phyloP scores from a whole-genome alignment of 1,284 basidiomycete species.

The Ceratobasidium papillatum region DNA sequence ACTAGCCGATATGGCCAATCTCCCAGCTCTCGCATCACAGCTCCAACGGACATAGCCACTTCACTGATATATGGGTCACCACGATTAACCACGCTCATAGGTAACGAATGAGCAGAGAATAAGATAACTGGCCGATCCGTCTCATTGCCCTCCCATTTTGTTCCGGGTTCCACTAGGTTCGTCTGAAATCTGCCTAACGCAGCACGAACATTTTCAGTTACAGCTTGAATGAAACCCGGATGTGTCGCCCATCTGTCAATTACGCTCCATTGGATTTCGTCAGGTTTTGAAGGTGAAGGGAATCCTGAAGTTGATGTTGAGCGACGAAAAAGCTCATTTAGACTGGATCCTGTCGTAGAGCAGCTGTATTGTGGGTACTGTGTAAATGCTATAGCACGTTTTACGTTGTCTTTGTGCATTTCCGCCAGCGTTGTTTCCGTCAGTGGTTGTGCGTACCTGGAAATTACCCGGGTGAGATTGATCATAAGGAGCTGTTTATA shows the following conservation, averaged over 20 bases:
- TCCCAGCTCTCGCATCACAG: constrained; percentile 83
- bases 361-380: constrained; percentile 99
- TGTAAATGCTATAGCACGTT: constrained; percentile 93
- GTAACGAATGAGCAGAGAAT: constrained; percentile 98
- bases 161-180: constrained; percentile 66
- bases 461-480: constrained; percentile 32
- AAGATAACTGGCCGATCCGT: constrained; percentile 66
- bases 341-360: constrained; percentile 94
- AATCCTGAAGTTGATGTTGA: constrained; percentile 26
- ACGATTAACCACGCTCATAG: constrained; percentile 96
- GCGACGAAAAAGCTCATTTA: constrained; percentile 89
- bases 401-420: constrained; percentile 92
- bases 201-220: constrained; percentile 87
- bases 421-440: constrained; percentile 84
- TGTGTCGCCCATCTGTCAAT: constrained; percentile 99
- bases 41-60: constrained; percentile 91
- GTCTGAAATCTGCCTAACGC: constrained; percentile 84
- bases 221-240: constrained; percentile 89
- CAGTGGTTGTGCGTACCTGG: constrained; percentile 79
- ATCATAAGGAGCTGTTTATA: background rate
- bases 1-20: constrained; percentile 82
- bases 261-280: constrained; percentile 91
- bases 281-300: constrained; percentile 60
- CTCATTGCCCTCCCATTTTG: constrained; percentile 48
- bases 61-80: constrained; percentile 98